A percentile compares a stretch with the other conserved stretches of the same genome.
These are phyloP conservation scores for Starmera stellimalicola DNA, from an alignment of 1,139 yeast species.

Conservation along the genomic window DNA sequence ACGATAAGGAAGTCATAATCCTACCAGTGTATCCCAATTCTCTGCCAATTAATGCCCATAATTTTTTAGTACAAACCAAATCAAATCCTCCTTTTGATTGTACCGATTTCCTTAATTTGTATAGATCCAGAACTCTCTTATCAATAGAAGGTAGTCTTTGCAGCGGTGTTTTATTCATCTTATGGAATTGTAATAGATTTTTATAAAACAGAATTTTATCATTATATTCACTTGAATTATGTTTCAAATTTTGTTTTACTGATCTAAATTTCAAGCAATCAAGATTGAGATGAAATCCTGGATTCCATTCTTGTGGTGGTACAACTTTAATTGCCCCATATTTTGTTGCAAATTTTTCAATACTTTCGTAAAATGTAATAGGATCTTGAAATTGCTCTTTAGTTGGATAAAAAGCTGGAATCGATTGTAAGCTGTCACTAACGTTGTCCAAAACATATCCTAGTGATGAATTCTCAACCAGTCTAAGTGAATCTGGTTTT, in stretches of 20 bases:
- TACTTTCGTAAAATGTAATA: slow-evolving; percentile 37
- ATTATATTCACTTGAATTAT: slow-evolving; percentile 23
- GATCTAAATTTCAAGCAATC: slow-evolving; percentile 52
- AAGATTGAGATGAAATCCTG: slow-evolving; percentile 34
- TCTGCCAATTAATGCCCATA: slow-evolving; percentile 63
- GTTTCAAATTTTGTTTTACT: slow-evolving; percentile 40
- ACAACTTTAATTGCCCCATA: slow-evolving; percentile 67
- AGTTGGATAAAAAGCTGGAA: slow-evolving; percentile 39
- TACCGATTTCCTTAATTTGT: slow-evolving; percentile 41
- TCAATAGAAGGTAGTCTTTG: slow-evolving; percentile 44
- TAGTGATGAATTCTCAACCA: too few relatives aligned
- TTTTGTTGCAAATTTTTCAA: slow-evolving; percentile 34
- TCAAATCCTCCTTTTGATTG: slow-evolving; percentile 49
- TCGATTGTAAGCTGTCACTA: slow-evolving; percentile 1
- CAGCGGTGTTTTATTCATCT: slow-evolving; percentile 12
- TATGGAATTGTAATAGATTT: slow-evolving; percentile 25
- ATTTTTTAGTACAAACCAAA: slow-evolving; percentile 41
- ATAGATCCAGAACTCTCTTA: slow-evolving; percentile 46
- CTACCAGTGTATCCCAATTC: slow-evolving; percentile 69
- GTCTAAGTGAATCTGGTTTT: neutral
- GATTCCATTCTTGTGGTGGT: slow-evolving; percentile 24
- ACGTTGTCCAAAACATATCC: neutral
- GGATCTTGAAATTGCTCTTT: slow-evolving; percentile 41
- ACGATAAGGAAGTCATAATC: slow-evolving; percentile 61
- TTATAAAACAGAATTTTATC: slow-evolving; percentile 26